These are phyloP conservation scores for Haberlea rhodopensis DNA, from an alignment of 257 asterid species.

Conservation along the genomic window DNA sequence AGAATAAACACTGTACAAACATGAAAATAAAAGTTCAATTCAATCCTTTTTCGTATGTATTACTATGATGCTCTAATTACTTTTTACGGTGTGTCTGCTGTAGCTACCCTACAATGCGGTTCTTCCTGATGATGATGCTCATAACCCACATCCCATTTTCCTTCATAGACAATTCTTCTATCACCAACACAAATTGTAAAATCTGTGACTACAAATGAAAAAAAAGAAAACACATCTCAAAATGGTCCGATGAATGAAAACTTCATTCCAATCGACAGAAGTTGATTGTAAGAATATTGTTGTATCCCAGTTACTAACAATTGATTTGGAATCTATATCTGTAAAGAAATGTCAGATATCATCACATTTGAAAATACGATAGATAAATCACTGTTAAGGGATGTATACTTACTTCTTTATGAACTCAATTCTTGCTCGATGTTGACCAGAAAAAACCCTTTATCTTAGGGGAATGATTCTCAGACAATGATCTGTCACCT, in stretches of 20 bases:
- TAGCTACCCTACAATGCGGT: constrained; percentile 43
- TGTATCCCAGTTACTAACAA: too few species aligned
- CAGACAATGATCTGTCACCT: constrained; percentile 45
- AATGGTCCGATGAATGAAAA: too few species aligned
- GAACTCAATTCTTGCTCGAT: constrained; percentile 52
- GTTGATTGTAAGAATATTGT: constrained; percentile 1
- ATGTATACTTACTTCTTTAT: constrained; percentile 32
- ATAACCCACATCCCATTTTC: constrained; percentile 3
- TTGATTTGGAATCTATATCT: not conserved
- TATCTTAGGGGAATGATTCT: constrained; percentile 45
- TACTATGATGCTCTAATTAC: constrained; percentile 2
- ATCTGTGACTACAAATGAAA: constrained; percentile 25
- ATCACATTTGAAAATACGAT: not conserved
- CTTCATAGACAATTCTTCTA: constrained; percentile 19
- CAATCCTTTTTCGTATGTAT: constrained; percentile 31
- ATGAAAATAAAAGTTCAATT: constrained; percentile 5
- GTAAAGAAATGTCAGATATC: not conserved
- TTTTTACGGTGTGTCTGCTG: too few species aligned
- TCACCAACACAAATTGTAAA: too few species aligned
- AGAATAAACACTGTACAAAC: not conserved
- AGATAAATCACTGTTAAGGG: not conserved
- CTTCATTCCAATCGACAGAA: too few species aligned
- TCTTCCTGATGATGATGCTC: too few species aligned
- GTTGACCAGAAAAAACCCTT: constrained; percentile 73
- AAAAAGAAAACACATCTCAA: not conserved